Evolutionary conservation across 495 filamentous ascomycete species (phyloP), one percentile per base, ranked within the genome.

Genomic region (Penicillium fimorum): DNA sequence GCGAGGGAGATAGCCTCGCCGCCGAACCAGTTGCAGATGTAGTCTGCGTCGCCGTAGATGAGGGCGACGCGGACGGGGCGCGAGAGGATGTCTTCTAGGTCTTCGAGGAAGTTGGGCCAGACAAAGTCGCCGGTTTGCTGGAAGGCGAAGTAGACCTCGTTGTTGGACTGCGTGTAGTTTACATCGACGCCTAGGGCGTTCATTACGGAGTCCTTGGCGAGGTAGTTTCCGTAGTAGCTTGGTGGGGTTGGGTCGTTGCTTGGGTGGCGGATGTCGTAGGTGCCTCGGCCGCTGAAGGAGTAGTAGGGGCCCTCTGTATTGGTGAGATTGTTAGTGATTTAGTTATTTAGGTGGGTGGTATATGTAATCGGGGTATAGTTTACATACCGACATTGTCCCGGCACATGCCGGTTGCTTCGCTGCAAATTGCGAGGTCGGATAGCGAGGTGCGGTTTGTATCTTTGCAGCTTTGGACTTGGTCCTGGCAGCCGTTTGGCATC

Each of bases 31-130:
- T 80, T 84, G 61, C 82, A 83, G 27, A 76, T 73, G 53, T 82
- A 86, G 49, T 85, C 82, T 33, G 75, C 70, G 66, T 82, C 81
- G 33, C 84, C 88, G 63, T 89, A 89, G 58, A 89, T 78, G 10
- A 91, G 75, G 13, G 83, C 80, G 17, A 92, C 82, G 43, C 84
- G 81, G 49, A 91, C 79, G 5, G 78, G 78, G 32, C 71, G 71
- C 3, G 72, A 56, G 17, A 87, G 70, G 25, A 85, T 63, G 27
- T 80, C 75, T 41, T 74, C 73, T n/a, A 87, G 64, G 52, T 81
- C 76, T 18, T 77, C 75, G 20, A 83, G 61, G 58, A 79, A 79
- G 52, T 79, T 82, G 37, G 71, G 77, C 56, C 75, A 70, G 52
- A 77, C 72, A 38, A 74, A 74, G 60, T 75, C 76, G 41, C 70